phyloP scores from a whole-genome alignment of 257 asterid species.

The Cynanchum wilfordii region DNA sequence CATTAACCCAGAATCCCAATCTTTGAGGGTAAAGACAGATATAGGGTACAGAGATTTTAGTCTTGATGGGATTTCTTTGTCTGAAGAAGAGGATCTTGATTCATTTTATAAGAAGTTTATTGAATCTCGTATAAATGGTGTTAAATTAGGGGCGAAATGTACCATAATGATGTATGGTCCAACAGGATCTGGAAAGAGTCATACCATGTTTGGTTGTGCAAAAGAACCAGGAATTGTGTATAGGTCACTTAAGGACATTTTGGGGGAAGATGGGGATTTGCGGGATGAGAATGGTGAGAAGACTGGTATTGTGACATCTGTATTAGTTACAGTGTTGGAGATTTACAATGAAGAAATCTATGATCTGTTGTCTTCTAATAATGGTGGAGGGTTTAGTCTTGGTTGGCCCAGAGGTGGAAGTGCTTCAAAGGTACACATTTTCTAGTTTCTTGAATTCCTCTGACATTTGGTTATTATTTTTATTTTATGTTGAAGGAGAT shows the following conservation, averaged over 20 bases:
- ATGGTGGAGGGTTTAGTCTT: conserved; percentile 64
- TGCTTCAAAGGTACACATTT: conserved; percentile 59
- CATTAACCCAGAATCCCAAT: conserved; percentile 42
- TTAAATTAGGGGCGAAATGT: conserved; percentile 78
- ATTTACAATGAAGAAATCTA: conserved; percentile 89
- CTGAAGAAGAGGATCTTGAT: conserved; percentile 77
- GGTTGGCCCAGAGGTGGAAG: conserved; percentile 77
- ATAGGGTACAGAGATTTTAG: conserved; percentile 76
- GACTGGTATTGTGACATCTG: conserved; percentile 57
- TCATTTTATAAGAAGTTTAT: conserved; percentile 69
- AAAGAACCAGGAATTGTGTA: conserved; percentile 85
- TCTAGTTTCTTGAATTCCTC: not conserved
- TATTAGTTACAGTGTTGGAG: conserved; percentile 87
- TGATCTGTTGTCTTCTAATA: conserved; percentile 54
- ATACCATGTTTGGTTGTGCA: conserved; percentile 83
- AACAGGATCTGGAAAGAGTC: conserved; percentile 92
- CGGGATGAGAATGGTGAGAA: conserved; percentile 38
- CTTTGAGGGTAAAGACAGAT: conserved; percentile 66
- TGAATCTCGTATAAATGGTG: conserved; percentile 66
- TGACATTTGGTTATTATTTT: not conserved
- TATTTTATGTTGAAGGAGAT: not conserved
- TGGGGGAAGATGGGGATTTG: conserved; percentile 48
- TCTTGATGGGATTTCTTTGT: conserved; percentile 73
- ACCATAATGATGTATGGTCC: conserved; percentile 98
- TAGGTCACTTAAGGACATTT: conserved; percentile 63